Evolutionary conservation across 2,329 filamentous ascomycete genomes (phyloP).

Genomic region (Paraconiothyrium brasiliense): DNA sequence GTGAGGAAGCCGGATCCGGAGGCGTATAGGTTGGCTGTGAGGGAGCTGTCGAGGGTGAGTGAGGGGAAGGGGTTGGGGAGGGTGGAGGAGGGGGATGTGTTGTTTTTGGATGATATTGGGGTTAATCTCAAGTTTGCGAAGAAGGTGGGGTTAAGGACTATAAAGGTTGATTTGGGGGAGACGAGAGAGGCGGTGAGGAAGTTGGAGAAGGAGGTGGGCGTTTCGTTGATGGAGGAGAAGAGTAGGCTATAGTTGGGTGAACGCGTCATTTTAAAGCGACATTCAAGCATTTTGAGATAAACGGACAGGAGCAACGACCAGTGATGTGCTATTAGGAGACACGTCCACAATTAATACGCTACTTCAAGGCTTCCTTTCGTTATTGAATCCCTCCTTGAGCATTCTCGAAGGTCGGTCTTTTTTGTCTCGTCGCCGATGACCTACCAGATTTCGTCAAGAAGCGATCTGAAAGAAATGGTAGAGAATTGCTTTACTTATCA

Average conservation of each 20-base stretch:
- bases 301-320: too few relatives aligned
- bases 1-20: constrained; percentile 85
- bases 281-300: too few relatives aligned
- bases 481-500: too few relatives aligned
- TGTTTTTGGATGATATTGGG: constrained; percentile 95
- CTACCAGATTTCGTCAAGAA: too few relatives aligned
- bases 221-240: constrained; percentile 65
- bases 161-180: constrained; percentile 84
- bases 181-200: constrained; percentile 83
- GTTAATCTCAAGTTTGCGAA: constrained; percentile 86
- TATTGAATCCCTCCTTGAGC: too few relatives aligned
- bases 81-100: constrained; percentile 71
- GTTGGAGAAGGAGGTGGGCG: constrained; percentile 77
- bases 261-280: too few relatives aligned
- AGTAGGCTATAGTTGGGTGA: constrained; percentile 31
- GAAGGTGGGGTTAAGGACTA: constrained; percentile 77
- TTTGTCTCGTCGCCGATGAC: too few relatives aligned
- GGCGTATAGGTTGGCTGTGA: constrained; percentile 80
- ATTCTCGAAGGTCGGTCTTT: too few relatives aligned
- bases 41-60: constrained; percentile 71
- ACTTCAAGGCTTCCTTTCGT: too few relatives aligned
- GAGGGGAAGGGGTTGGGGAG: constrained; percentile 61
- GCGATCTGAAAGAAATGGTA: too few relatives aligned
- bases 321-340: too few relatives aligned
- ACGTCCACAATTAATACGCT: too few relatives aligned